A percentile compares a stretch with the other conserved stretches of the same genome.
These are phyloP conservation scores for Colletotrichum paranaense DNA, from an alignment of 2,329 filamentous ascomycete species.

Conservation along the genomic window DNA sequence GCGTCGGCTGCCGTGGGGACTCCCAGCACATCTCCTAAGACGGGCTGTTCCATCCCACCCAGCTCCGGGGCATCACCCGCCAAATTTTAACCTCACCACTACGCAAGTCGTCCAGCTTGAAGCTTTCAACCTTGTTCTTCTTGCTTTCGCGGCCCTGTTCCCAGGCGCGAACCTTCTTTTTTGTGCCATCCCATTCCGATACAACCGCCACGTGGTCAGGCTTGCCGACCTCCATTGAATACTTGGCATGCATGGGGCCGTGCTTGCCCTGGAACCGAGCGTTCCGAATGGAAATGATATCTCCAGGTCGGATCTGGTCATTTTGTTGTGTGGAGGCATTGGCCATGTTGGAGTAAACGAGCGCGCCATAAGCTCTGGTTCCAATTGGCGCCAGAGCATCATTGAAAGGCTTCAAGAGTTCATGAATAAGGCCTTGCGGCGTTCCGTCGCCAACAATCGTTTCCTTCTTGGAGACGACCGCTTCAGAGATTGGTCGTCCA, in stretches of 20 bases:
- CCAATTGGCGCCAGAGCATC: conserved; percentile 86
- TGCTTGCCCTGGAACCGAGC: conserved; percentile 95
- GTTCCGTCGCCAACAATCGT: conserved; percentile 86
- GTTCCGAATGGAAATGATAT: conserved; percentile 93
- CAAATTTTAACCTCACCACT: conserved; percentile 97
- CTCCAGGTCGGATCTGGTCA: conserved; percentile 93
- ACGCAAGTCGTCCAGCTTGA: conserved; percentile 89
- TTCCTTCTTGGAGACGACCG: conserved; percentile 78
- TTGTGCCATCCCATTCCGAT: conserved; percentile 96
- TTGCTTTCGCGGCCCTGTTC: conserved; percentile 94
- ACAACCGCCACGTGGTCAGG: conserved; percentile 91
- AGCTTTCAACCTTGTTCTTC: conserved; percentile 95
- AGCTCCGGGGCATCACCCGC: conserved; percentile 91
- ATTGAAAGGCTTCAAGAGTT: conserved; percentile 79
- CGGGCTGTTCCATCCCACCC: conserved; percentile 87
- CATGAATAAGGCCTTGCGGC: conserved; percentile 79
- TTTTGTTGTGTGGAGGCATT: conserved; percentile 91
- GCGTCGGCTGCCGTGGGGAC: conserved; percentile 4
- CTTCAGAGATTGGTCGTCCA: conserved; percentile 80
- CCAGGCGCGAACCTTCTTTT: conserved; percentile 96
- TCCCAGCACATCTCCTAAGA: conserved; percentile 56
- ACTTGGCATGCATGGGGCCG: conserved; percentile 95
- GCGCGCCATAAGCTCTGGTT: conserved; percentile 88
- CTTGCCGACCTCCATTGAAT: conserved; percentile 87
- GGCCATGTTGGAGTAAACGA: conserved; percentile 94